phyloP scores from a whole-genome alignment of 768 basidiomycete genomes.

The Kwoniella mangroviensis region DNA sequence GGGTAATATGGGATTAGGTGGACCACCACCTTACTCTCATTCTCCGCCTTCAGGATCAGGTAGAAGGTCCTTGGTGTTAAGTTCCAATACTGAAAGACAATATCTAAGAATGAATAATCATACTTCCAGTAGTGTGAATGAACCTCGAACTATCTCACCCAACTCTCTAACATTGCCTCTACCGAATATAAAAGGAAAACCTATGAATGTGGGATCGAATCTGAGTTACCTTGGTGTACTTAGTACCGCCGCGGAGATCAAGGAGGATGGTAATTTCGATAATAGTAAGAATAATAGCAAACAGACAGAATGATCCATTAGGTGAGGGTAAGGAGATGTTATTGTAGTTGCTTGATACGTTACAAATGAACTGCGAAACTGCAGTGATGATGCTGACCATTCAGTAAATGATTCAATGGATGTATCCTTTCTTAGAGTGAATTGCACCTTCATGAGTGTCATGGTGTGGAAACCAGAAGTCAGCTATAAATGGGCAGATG shows the following conservation, averaged over 20 bases:
- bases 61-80: slow-evolving; percentile 5
- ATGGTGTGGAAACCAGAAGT: too few relatives aligned
- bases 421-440: too few relatives aligned
- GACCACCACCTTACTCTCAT: slow-evolving; percentile 26
- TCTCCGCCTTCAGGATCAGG: slow-evolving; percentile 8
- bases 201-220: neutral
- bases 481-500: too few relatives aligned
- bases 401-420: too few relatives aligned
- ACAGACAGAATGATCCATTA: too few relatives aligned
- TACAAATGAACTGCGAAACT: too few relatives aligned
- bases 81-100: slow-evolving; percentile 3
- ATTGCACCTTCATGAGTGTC: too few relatives aligned
- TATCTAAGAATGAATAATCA: slow-evolving; percentile 1
- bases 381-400: too few relatives aligned
- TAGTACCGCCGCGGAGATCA: neutral
- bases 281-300: neutral
- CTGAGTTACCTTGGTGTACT: slow-evolving; percentile 6
- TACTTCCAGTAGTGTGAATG: neutral
- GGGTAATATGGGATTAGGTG: neutral
- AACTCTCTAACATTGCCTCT: neutral
- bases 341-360: too few relatives aligned
- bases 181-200: neutral
- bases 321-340: too few relatives aligned
- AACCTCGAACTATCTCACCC: neutral
- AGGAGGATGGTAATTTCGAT: neutral